These are phyloP conservation scores for Olyra latifolia DNA, from an alignment of 176 grass and related monocot species.

Conservation along the genomic window DNA sequence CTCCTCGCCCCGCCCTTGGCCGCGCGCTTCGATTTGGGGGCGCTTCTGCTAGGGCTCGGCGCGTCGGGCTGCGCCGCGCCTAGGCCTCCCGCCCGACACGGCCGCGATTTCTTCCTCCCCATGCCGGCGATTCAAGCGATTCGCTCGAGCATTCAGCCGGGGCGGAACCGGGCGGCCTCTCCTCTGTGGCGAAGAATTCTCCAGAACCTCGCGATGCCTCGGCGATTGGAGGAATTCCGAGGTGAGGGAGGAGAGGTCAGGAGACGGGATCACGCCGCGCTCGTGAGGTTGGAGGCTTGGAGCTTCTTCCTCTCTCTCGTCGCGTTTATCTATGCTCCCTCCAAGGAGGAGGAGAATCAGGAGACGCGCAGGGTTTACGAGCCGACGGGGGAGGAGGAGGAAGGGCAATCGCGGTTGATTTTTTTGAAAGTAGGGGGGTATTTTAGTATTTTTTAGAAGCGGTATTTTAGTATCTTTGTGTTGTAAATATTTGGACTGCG, in stretches of 20 bases:
- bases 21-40: conserved; percentile 37
- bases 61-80: not conserved
- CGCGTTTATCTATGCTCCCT: not conserved
- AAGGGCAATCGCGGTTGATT: not conserved
- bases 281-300: not conserved
- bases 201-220: not conserved
- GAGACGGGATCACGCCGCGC: not conserved
- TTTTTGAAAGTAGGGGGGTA: not conserved
- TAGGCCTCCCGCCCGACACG: conserved; percentile 41
- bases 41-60: conserved; percentile 33
- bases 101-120: conserved; percentile 75
- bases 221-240: not conserved
- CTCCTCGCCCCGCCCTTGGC: conserved; percentile 40
- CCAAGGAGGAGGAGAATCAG: no score
- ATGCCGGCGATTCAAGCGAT: conserved; percentile 35
- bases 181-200: not conserved
- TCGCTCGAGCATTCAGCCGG: not conserved
- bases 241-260: not conserved
- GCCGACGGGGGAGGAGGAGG: not conserved
- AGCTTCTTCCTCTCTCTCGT: not conserved
- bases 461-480: no score
- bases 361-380: not conserved
- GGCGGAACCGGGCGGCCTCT: conserved; percentile 14
- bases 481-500: not conserved
- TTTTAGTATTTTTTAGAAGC: no score